Base-by-base conservation (phyloP, 768 basidiomycete genomes). In the Agaricus blazei region DNA sequence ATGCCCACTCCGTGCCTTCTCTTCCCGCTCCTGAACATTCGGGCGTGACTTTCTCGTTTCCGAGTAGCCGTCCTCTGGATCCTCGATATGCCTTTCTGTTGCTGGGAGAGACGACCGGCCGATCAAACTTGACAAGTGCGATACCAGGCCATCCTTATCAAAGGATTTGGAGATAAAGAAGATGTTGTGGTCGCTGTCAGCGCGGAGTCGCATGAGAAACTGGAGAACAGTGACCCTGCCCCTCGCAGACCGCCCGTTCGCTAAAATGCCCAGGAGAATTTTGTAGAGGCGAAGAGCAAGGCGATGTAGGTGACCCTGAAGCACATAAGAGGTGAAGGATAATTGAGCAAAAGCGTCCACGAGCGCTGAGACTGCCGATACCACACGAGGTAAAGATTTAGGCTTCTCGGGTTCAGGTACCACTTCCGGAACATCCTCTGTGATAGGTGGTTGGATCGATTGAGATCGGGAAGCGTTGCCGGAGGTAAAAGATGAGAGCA, bases 201-300 rank as follows among this genome's bases (percentile, higher is more conserved):
- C 93, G 53, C 96, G 79, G 19, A 98, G 74, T 12, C 92, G 84
- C 75, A 94, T 84, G 59, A 97, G 67, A 75, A 96, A 97, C 65
- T 93, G 91, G 19, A 98, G 73, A 3, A 87, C 77, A 11, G 83
- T 74, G 15, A 98, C 66, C 24, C 91, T 76, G 0, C 88, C 86
- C 40, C 81, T 74, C 0, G 82, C 62, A 8, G 83, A 82, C 58
- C 72, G 76, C 2, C 79, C 76, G 23, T 72, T 66, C 0, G 68
- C 63, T 3, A 79, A 64, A 12, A 87, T 66, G 19, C 72, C 67
- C 12, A 89, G 62, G 44, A 90, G 68, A 44, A 73, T 70, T 0
- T 67, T 58, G 66, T 80, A 90, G 14, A 90, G 67, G 1, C 70
- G 70, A 6, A 83, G 67, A 3, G 86, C 81, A 49, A 88, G 68